Evolutionary conservation across 2,329 filamentous ascomycete genomes (phyloP), one percentile per base, ranked within the genome.

Genomic region (Hypoxylon sp.): DNA sequence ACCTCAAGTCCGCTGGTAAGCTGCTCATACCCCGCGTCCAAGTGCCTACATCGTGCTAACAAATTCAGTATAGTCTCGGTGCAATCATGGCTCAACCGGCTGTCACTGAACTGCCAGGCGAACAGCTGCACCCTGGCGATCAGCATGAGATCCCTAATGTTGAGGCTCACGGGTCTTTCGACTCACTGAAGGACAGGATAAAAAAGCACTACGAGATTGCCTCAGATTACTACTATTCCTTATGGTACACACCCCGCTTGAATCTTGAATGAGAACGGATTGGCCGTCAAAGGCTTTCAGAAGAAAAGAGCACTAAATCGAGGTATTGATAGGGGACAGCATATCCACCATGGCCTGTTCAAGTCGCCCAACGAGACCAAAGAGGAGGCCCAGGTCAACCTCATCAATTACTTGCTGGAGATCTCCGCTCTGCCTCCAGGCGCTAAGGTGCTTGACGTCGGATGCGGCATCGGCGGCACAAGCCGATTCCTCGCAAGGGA

Each of bases 311-410:
- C 38, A 42, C 65, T 65, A 48, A 71, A 20, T 20, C 18, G 7
- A 42, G 14, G 11, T 9, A 24, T 20, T 8, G n/a, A 14, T 33
- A 87, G 85, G 85, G 86, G 86, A 56, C 85, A 88, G 72, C 86
- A 89, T 70, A 88, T 89, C 72, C 87, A 89, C 72, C 86, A 89
- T 67, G 86, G 86, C 56, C 87, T 88, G 73, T 89, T 86, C 50
- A 78, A 78, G 59, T 80, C 79, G 59, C 77, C 81, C 0, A 77
- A 70, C 16, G 84, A 87, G 67, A 83, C 81, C 67, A 89, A 88
- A 72, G 86, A 89, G 69, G 78, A 80, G 28, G 86, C 86, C 2
- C 87, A 89, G 74, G 72, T 83, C 22, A 86, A 85, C 70, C 80
- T 88, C 30, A 87, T 89, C 71, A 79, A 81, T 24, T 80, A 87